Percentiles rank a stretch among this genome's conserved stretches.
Evolutionary conservation across 306 rosid species (phyloP).

Genomic region (Trichosanthes cucumerina): DNA sequence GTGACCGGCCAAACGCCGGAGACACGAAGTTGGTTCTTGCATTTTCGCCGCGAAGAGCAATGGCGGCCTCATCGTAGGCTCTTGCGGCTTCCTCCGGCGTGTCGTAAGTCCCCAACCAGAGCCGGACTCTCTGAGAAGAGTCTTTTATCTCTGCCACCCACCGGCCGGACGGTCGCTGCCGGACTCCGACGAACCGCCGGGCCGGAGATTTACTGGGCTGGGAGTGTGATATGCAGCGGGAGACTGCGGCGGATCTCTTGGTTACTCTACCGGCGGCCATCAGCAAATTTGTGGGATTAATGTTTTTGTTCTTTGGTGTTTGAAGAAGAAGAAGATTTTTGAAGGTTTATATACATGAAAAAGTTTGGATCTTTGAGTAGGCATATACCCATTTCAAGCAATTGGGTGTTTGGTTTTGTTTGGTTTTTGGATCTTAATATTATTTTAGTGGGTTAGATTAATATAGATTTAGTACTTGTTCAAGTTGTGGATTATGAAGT

Average conservation of each 20-base stretch:
- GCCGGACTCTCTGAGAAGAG: constrained; percentile 71
- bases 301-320: background rate
- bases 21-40: constrained; percentile 68
- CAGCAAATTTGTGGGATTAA: background rate
- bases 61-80: constrained; percentile 85
- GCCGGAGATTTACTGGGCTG: constrained; percentile 22
- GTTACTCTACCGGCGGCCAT: constrained; percentile 49
- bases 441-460: background rate
- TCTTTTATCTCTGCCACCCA: constrained; percentile 98
- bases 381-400: constrained; percentile 30
- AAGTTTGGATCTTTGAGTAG: background rate
- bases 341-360: background rate
- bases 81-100: constrained; percentile 84
- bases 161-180: constrained; percentile 84
- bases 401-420: constrained; percentile 12
- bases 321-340: constrained; percentile 19
- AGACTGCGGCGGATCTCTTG: constrained; percentile 22
- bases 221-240: background rate
- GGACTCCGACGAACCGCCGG: constrained; percentile 65
- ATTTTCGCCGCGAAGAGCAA: constrained; percentile 67
- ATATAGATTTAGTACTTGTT: too few relatives aligned
- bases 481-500: too few relatives aligned
- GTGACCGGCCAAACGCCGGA: background rate
- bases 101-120: constrained; percentile 91
- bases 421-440: constrained; percentile 15